Conservation (phyloP, 2,329 filamentous ascomycete genomes). For the Xylaria sp. region DNA sequence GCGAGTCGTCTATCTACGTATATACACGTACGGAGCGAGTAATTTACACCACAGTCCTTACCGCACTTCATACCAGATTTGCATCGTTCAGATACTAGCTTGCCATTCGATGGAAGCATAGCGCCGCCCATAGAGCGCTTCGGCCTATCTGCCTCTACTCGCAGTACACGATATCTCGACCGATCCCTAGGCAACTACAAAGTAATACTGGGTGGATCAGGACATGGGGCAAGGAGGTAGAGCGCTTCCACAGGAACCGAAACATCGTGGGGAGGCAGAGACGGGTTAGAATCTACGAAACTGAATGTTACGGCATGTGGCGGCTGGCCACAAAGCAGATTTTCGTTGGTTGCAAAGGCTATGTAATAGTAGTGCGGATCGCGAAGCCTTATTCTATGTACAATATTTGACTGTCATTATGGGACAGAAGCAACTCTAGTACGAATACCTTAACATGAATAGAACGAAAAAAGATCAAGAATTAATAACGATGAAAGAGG, state of each 20-base stretch:
- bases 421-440: neutral
- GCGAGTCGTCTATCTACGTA: constrained; percentile 17
- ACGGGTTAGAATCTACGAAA: neutral
- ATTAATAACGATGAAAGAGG: neutral
- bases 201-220: neutral
- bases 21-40: constrained; percentile 15
- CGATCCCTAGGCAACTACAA: neutral
- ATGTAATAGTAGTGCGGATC: constrained; percentile 6
- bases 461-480: neutral
- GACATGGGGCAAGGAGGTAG: neutral
- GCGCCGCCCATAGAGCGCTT: neutral
- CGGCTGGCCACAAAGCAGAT: neutral
- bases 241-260: neutral
- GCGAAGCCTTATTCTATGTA: constrained; percentile 4
- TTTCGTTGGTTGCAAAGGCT: constrained; percentile 3
- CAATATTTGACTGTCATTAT: neutral
- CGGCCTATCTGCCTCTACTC: neutral
- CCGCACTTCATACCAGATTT: constrained; percentile 16
- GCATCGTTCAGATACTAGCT: constrained; percentile 5
- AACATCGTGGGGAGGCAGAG: neutral
- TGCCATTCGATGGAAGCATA: neutral
- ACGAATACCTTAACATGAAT: neutral
- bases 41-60: constrained; percentile 29
- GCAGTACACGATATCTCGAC: too few relatives aligned
- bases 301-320: neutral